Base-by-base conservation (phyloP, 768 basidiomycete species). In the Dacryopinax spathularia region DNA sequence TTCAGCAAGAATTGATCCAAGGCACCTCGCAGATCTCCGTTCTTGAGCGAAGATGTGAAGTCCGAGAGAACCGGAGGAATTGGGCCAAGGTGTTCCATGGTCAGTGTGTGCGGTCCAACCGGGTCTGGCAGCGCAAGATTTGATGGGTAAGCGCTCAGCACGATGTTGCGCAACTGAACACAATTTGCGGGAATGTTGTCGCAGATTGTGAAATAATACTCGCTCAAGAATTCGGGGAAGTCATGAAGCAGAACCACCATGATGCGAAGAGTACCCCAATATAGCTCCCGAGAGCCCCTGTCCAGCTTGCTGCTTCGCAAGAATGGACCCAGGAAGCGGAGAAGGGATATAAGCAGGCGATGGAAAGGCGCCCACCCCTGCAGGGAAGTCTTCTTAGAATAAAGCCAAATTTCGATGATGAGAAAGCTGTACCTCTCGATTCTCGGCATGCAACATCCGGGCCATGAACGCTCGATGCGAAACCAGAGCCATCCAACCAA, bases 401-500 rank as follows among this genome's bases (percentile, higher is more conserved):
- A 20, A 10, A 33, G 20, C 36, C 60, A 48, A 60, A n/a, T 39
- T 27, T 60, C 64, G 6, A 10, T 61, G 18, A 56, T 5, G 18
- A 27, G 20, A 16, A 25, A 66, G 65, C 76, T n/a, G 63, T 66
- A 89, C 87, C 80, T 95, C 94, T 60, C 92, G 84, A 72, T 92
- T 90, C 72, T 91, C 86, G 22, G 89, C 85, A 36, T 88, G 75
- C 35, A 98, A 79, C 48, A 99, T 75, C 73, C 96, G 95, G 15
- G 96, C 94, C 92, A 99, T 94, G 81, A 98, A 96, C 64, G 91
- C 78, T 62, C 95, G 81, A 75, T 98, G 96, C 25, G 96, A 97
- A 71, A 99, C 86, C 44, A 98, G 80, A 67, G 88, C 88, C 81
- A 97, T 86, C 95, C 95, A 99, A 16, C 93, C 95, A 76, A 98